These are phyloP conservation scores for Cyberlindnera misumaiensis DNA, from an alignment of 805 yeast genomes.

Conservation along the genomic window DNA sequence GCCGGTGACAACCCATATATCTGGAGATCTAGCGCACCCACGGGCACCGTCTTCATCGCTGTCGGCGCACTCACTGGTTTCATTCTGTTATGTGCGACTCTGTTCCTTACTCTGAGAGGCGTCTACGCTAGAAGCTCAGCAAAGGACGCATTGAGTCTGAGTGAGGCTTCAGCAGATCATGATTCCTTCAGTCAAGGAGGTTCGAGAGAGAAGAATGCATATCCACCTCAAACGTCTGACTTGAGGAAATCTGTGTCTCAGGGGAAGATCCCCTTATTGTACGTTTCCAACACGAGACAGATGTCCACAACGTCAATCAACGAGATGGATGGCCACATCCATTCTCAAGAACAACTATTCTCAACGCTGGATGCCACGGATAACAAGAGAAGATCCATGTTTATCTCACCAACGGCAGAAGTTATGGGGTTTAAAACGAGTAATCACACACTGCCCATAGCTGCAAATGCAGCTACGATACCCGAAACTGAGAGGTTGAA, in stretches of 20 bases:
- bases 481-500: slow-evolving; percentile 4
- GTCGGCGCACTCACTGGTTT: slow-evolving; percentile 67
- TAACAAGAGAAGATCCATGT: slow-evolving; percentile 37
- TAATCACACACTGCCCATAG: slow-evolving; percentile 22
- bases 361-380: slow-evolving; percentile 19
- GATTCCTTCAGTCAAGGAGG: slow-evolving; percentile 13
- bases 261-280: slow-evolving; percentile 17
- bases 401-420: slow-evolving; percentile 77
- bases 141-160: slow-evolving; percentile 31
- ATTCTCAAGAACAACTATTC: slow-evolving; percentile 10
- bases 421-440: slow-evolving; percentile 44
- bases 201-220: slow-evolving; percentile 4
- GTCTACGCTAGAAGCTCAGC: slow-evolving; percentile 46
- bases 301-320: slow-evolving; percentile 6
- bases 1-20: slow-evolving; percentile 60
- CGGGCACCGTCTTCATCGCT: slow-evolving; percentile 79
- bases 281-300: slow-evolving; percentile 5
- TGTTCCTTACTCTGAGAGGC: slow-evolving; percentile 47
- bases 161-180: slow-evolving; percentile 7
- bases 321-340: slow-evolving; percentile 9
- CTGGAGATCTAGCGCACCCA: slow-evolving; percentile 42
- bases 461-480: slow-evolving; percentile 1
- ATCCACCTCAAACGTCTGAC: slow-evolving; percentile 1
- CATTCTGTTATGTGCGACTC: slow-evolving; percentile 41
- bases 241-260: slow-evolving; percentile 10